Evolutionary conservation across 768 basidiomycete species (phyloP).

Genomic region (Dentipellis sp.): DNA sequence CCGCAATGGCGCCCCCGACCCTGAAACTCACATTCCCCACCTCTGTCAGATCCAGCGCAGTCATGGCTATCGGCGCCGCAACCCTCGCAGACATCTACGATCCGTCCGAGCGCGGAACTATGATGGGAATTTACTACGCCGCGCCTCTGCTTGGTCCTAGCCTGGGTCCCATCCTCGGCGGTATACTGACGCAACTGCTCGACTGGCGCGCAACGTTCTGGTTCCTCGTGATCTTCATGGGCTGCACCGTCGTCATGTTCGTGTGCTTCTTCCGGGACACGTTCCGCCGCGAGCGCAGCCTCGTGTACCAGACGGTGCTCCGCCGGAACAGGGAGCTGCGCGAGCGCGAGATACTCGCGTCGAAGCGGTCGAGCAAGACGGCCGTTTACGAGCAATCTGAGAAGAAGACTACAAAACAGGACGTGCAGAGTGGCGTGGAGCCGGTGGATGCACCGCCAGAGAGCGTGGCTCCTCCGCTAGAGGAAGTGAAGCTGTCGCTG

Average conservation of each 20-base stretch:
- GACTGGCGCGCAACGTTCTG: conserved; percentile 81
- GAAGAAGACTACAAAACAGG: not conserved
- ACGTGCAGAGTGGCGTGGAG: not conserved
- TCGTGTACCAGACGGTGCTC: conserved; percentile 65
- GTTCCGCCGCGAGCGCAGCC: conserved; percentile 73
- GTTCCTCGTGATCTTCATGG: conserved; percentile 63
- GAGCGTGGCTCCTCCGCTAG: conserved; percentile 7
- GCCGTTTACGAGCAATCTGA: not conserved
- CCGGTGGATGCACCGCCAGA: conserved; percentile 10
- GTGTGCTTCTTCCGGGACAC: conserved; percentile 71
- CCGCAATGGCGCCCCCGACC: not conserved
- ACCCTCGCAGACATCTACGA: conserved; percentile 76
- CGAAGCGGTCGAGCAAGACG: conserved; percentile 18
- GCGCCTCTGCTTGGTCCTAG: conserved; percentile 69
- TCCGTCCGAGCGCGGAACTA: conserved; percentile 61
- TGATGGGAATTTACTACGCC: conserved; percentile 74
- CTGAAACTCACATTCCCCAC: not conserved
- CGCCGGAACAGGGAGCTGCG: conserved; percentile 25
- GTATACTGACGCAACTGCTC: conserved; percentile 53
- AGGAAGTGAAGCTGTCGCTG: conserved; percentile 43
- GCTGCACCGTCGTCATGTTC: conserved; percentile 45
- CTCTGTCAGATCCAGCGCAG: conserved; percentile 39
- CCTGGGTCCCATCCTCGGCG: conserved; percentile 65
- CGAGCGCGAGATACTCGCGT: conserved; percentile 11
- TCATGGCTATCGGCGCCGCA: conserved; percentile 65